Base-by-base conservation (phyloP, 2,329 filamentous ascomycete genomes). In the Microthyrium microscopicum region DNA sequence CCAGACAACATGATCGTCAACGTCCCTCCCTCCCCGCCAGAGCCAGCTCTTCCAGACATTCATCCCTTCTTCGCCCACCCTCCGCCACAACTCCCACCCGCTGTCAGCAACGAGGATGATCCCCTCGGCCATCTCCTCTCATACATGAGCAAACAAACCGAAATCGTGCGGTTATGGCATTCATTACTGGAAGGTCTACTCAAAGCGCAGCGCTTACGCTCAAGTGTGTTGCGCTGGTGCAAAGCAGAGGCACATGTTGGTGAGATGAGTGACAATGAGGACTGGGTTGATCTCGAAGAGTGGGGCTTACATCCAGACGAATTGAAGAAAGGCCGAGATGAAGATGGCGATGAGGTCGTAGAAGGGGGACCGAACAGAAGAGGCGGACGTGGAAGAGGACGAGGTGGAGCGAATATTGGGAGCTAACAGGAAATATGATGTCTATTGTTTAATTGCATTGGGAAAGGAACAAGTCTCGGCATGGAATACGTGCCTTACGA, bases 191-290 rank as follows among this genome's bases (percentile, higher is more conserved):
- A 73, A 32, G 78, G 80, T 1, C 61, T 91, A 33, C 61, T 84
- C 40, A 69, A 70, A 44, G 79, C 79, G 2, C 74, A 87, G 43
- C 67, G 78, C 28, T 66, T 79, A 52, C 68, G 81, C 19, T 72
- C 70, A 44, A 67, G 73, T 15, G 78, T 89, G 3, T 66, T 77
- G 49, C 68, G 70, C 43, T 84, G 78, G 75, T 68, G 74, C 42
- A 82, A 83, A 50, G 76, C 81, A 2, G 81, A 87, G 55, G 79
- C 68, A 16, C 81, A 87, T 48, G 53, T 73, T 12, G 69, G 73
- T 31, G 79, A 85, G 51, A 74, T 89, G 74, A 84, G 77, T 32
- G 82, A 91, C 49, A 80, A 80, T 8, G 82, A 91, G 58, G 82
- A 91, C 50, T 91, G 80, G 78, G 85, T 84, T 48, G 82, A 91